These are phyloP conservation scores for Erodium maritimum DNA, from an alignment of 345 rosid species.

Conservation along the genomic window DNA sequence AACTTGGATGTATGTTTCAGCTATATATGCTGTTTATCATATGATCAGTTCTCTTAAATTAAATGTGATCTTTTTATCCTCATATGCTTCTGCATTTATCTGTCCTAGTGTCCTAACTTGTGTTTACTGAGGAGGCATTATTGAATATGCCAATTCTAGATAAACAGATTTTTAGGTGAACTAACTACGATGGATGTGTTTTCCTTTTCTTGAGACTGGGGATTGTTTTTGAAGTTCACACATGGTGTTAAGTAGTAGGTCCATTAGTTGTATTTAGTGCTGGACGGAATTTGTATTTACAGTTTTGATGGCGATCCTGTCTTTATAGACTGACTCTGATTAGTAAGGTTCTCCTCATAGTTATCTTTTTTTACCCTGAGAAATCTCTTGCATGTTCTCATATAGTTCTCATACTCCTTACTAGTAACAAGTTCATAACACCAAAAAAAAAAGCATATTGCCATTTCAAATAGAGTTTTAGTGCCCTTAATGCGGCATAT, in stretches of 20 bases:
- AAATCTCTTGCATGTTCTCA: not conserved
- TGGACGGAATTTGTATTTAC: too few species aligned
- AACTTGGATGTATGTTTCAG: constrained; percentile 62
- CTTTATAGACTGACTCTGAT: not conserved
- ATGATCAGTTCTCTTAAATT: not conserved
- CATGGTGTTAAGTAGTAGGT: not conserved
- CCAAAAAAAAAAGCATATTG: not conserved
- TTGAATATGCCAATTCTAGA: not conserved
- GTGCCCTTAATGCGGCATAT: not conserved
- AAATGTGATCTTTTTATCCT: not conserved
- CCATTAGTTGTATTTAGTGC: too few species aligned
- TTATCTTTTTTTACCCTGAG: not conserved
- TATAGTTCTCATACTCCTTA: too few species aligned
- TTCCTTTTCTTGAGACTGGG: not conserved
- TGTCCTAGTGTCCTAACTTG: not conserved
- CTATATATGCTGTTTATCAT: not conserved
- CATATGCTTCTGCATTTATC: not conserved
- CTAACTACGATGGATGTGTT: not conserved
- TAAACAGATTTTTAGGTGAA: not conserved
- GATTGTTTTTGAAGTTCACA: not conserved
- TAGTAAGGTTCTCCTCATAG: not conserved
- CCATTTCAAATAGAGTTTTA: not conserved
- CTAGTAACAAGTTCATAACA: too few species aligned
- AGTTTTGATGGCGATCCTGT: too few species aligned
- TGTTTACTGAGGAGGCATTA: not conserved